Percentiles rank a stretch among this genome's conserved stretches.
These are phyloP conservation scores for Venturia pyrina DNA, from an alignment of 2,329 filamentous ascomycete genomes.

Conservation along the genomic window DNA sequence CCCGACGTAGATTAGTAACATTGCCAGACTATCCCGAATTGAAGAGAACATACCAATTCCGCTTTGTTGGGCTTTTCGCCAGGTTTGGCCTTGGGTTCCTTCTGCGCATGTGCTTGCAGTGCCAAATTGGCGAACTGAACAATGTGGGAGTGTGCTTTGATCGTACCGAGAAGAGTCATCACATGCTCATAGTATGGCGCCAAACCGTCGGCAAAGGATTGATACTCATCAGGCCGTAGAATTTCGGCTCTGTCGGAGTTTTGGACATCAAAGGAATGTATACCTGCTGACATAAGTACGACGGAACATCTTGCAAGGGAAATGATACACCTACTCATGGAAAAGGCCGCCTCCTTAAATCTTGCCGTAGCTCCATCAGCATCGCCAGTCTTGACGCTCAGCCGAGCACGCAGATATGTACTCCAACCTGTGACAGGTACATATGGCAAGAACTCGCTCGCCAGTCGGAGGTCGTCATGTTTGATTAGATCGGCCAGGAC, in stretches of 20 bases:
- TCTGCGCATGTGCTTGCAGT: slow-evolving; percentile 28
- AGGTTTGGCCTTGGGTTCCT: not conserved
- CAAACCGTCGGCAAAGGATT: slow-evolving; percentile 59
- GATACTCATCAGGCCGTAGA: slow-evolving; percentile 64
- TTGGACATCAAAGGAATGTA: slow-evolving; percentile 26
- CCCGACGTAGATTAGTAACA: not conserved
- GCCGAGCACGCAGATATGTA: slow-evolving; percentile 72
- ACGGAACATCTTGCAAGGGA: not conserved
- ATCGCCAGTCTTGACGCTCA: slow-evolving; percentile 64
- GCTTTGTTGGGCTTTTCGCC: not conserved
- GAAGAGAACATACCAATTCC: not conserved
- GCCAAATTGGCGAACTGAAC: slow-evolving; percentile 73
- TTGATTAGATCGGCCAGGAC: slow-evolving; percentile 35
- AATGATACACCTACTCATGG: slow-evolving; percentile 56
- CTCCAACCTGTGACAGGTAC: slow-evolving; percentile 48
- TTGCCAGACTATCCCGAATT: not conserved
- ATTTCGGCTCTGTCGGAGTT: slow-evolving; percentile 46
- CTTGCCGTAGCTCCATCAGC: slow-evolving; percentile 60
- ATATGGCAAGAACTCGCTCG: slow-evolving; percentile 57
- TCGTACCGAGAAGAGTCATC: slow-evolving; percentile 68
- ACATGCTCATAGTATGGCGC: slow-evolving; percentile 83
- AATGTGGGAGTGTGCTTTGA: slow-evolving; percentile 68
- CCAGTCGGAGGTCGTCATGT: slow-evolving; percentile 37
- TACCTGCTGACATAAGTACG: slow-evolving; percentile 16
- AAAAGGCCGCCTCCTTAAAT: slow-evolving; percentile 76